Conservation (phyloP, 495 filamentous ascomycete genomes). For the Xylaria telfairii region DNA sequence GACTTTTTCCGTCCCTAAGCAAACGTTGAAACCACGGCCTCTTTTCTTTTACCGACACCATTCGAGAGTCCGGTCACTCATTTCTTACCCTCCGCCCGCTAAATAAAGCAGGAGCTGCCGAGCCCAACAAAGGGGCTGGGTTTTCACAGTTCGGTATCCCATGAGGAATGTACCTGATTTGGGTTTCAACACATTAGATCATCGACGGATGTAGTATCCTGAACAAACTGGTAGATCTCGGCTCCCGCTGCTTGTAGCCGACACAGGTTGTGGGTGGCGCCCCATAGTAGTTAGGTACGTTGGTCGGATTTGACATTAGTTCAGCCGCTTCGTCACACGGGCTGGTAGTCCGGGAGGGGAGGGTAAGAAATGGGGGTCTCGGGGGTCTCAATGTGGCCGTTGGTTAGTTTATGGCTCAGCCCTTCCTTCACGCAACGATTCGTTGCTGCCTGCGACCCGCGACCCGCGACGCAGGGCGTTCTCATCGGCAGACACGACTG, state of each 20-base stretch:
- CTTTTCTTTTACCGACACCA: neutral
- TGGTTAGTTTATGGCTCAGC: neutral
- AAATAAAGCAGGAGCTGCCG: neutral
- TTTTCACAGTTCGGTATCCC: neutral
- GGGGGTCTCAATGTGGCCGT: neutral
- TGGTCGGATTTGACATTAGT: conserved; percentile 2
- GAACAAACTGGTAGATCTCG: neutral
- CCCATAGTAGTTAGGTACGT: neutral
- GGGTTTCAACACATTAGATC: neutral
- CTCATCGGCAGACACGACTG: conserved; percentile 5
- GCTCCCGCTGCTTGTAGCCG: conserved; percentile 14
- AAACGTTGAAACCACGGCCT: neutral
- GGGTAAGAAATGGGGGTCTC: conserved; percentile 6
- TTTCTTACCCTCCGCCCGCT: neutral
- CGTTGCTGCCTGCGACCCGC: conserved; percentile 8
- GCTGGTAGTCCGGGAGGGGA: neutral
- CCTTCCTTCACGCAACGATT: neutral
- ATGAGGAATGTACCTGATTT: conserved; percentile 6
- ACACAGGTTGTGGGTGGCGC: conserved; percentile 5
- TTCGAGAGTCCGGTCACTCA: neutral
- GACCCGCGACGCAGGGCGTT: neutral
- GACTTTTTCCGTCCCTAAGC: neutral
- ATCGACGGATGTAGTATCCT: conserved; percentile 11
- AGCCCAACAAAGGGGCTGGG: neutral
- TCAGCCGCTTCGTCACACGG: conserved; percentile 10